Conservation (phyloP, 2,329 filamentous ascomycete species). For the Juglanconis juglandina region DNA sequence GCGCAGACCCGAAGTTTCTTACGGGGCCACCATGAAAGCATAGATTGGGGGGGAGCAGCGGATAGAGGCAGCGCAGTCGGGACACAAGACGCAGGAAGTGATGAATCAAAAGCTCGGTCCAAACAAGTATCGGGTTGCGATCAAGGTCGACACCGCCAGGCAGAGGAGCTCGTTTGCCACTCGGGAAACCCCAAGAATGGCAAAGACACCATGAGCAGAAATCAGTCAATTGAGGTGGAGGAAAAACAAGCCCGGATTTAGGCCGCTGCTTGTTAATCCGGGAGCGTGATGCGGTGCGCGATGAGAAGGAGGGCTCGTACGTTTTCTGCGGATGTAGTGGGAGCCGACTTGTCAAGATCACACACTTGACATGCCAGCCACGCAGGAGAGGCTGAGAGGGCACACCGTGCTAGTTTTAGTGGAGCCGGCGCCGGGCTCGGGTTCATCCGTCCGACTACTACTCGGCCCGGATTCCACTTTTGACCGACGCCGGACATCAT, state of each 20-base stretch:
- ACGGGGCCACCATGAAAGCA: too few relatives aligned
- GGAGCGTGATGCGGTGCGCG: not conserved
- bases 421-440: too few relatives aligned
- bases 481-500: too few relatives aligned
- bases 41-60: too few relatives aligned
- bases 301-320: not conserved
- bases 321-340: not conserved
- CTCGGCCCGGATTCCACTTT: too few relatives aligned
- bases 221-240: not conserved
- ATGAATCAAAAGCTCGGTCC: too few relatives aligned
- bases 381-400: too few relatives aligned
- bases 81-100: not conserved
- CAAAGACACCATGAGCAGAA: too few relatives aligned
- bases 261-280: not conserved
- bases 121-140: not conserved
- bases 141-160: not conserved
- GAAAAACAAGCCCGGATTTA: not conserved
- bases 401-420: too few relatives aligned
- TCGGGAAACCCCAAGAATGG: too few relatives aligned
- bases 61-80: not conserved
- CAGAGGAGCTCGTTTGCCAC: too few relatives aligned
- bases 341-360: not conserved
- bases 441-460: slow-evolving; percentile 21
- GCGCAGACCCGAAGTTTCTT: too few relatives aligned
- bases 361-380: not conserved